These are phyloP conservation scores for Xylaria sp. DNA, from an alignment of 2,329 filamentous ascomycete genomes.

Conservation along the genomic window DNA sequence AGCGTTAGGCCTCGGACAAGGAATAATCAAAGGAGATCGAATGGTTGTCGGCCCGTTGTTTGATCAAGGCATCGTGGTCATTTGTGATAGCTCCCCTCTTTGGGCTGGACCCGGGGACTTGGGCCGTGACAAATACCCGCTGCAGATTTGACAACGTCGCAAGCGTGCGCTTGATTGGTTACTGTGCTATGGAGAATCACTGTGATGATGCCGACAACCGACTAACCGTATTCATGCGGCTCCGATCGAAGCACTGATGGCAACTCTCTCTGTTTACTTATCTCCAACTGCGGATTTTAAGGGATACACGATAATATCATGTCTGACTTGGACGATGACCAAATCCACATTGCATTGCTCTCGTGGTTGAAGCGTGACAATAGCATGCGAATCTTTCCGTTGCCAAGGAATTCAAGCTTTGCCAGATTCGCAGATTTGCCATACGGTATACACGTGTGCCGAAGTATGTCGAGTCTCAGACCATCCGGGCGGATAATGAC, in stretches of 20 bases:
- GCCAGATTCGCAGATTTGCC: background rate
- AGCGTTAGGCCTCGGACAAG: conserved; percentile 12
- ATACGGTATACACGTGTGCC: conserved; percentile 10
- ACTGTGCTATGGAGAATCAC: background rate
- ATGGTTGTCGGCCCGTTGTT: conserved; percentile 21
- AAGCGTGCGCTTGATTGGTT: background rate
- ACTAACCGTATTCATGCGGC: background rate
- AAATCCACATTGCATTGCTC: conserved; percentile 11
- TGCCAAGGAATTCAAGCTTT: conserved; percentile 21
- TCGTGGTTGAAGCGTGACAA: background rate
- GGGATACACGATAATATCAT: background rate
- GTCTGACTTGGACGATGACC: background rate
- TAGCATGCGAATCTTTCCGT: background rate
- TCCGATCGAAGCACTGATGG: too few relatives aligned
- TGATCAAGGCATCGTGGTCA: conserved; percentile 10
- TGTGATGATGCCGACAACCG: background rate
- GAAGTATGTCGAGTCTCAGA: conserved; percentile 4
- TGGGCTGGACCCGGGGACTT: conserved; percentile 30
- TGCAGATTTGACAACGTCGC: conserved; percentile 12
- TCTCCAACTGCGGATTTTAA: background rate
- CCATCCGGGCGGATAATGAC: background rate
- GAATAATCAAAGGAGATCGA: conserved; percentile 10
- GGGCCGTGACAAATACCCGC: conserved; percentile 36
- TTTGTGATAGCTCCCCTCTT: conserved; percentile 1
- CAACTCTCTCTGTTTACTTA: too few relatives aligned